Percentiles rank a stretch among this genome's conserved stretches.
Conservation (phyloP, 225 moss, liverwort and hornwort species). For the Marchantia polymorpha region DNA sequence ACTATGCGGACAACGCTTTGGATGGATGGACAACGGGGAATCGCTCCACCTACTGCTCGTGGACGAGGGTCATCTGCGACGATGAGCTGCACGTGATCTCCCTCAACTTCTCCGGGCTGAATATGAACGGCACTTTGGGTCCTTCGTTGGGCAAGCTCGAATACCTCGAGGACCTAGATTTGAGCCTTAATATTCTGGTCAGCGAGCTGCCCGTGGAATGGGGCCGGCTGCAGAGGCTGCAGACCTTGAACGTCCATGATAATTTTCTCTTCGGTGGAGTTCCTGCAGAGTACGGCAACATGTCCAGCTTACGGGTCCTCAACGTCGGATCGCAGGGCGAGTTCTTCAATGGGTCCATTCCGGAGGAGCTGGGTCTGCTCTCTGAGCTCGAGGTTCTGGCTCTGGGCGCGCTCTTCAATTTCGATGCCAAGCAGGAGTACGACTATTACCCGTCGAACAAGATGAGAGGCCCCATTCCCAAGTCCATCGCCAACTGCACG, state of each 20-base stretch:
- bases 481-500: no score
- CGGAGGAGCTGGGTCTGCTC: not conserved
- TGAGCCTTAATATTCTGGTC: not conserved
- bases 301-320: not conserved
- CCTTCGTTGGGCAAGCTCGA: not conserved
- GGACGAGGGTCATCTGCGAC: no score
- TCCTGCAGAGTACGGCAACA: no score
- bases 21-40: no score
- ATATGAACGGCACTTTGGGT: not conserved
- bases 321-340: not conserved
- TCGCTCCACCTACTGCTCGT: no score
- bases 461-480: no score
- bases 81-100: no score
- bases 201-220: not conserved
- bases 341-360: slow-evolving; percentile 3
- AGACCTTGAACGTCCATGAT: no score
- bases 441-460: not conserved
- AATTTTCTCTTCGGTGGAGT: no score
- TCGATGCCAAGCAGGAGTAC: not conserved
- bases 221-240: no score
- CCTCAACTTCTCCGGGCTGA: not conserved
- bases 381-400: not conserved
- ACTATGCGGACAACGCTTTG: no score
- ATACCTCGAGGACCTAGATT: not conserved
- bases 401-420: not conserved